Evolutionary conservation across 116 monocot genomes (phyloP).

Genomic region (Posidonia oceanica): DNA sequence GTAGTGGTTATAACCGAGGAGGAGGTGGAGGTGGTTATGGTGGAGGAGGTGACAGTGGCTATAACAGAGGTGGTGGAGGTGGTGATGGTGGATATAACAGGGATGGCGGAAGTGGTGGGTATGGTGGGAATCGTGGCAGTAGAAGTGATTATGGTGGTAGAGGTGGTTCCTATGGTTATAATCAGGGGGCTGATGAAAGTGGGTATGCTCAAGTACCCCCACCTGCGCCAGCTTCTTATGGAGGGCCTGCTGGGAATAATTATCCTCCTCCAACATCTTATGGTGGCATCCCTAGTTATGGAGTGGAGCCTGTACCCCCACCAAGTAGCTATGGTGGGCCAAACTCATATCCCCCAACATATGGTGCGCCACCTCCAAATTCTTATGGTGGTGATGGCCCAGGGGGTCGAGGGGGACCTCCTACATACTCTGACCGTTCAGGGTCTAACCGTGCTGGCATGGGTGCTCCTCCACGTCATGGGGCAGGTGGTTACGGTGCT

Average conservation of each 20-base stretch:
- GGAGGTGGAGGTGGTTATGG: slow-evolving; percentile 32
- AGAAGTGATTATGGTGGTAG: slow-evolving; percentile 8
- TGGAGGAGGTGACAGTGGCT: slow-evolving; percentile 26
- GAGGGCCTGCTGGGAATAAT: slow-evolving; percentile 47
- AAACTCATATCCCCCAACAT: slow-evolving; percentile 49
- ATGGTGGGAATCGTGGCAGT: slow-evolving; percentile 6
- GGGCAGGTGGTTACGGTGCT: slow-evolving; percentile 27
- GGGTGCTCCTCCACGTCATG: background rate
- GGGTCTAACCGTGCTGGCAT: background rate
- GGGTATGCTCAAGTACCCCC: slow-evolving; percentile 59
- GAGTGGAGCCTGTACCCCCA: slow-evolving; percentile 36
- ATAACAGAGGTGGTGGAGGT: slow-evolving; percentile 16
- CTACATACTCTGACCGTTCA: slow-evolving; percentile 15
- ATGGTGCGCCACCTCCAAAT: slow-evolving; percentile 66
- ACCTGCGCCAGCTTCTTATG: slow-evolving; percentile 28
- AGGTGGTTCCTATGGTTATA: slow-evolving; percentile 10
- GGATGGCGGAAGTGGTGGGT: slow-evolving; percentile 8
- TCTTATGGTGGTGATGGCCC: slow-evolving; percentile 20
- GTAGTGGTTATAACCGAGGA: slow-evolving; percentile 25
- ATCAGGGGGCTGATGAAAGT: slow-evolving; percentile 9
- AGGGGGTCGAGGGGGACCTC: slow-evolving; percentile 28
- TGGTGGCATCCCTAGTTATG: slow-evolving; percentile 53
- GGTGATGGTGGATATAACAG: slow-evolving; percentile 11
- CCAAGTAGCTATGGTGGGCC: slow-evolving; percentile 45
- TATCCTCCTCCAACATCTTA: slow-evolving; percentile 37